Percentiles rank a stretch among this genome's conserved stretches.
These are phyloP conservation scores for Candolleomyces aberdarensis DNA, from an alignment of 768 basidiomycete genomes.

Conservation along the genomic window DNA sequence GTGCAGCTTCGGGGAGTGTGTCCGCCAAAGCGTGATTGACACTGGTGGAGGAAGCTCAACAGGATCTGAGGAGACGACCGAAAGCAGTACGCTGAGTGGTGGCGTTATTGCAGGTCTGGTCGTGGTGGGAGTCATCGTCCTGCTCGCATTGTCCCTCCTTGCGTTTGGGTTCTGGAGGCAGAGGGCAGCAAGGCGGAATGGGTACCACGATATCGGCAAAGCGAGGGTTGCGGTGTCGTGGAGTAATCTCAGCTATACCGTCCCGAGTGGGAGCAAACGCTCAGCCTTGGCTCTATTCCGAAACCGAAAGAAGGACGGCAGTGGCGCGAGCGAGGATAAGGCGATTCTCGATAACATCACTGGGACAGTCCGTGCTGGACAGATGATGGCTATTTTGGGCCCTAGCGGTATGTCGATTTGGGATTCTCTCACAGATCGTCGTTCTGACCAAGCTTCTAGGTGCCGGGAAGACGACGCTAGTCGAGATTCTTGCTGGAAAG, in stretches of 20 bases:
- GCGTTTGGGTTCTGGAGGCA: constrained; percentile 60
- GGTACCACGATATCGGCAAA: constrained; percentile 33
- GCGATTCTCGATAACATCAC: constrained; percentile 66
- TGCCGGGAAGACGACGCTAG: constrained; percentile 88
- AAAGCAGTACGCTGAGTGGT: constrained; percentile 50
- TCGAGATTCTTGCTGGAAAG: constrained; percentile 87
- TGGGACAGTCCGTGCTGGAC: constrained; percentile 72
- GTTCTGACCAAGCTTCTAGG: constrained; percentile 32
- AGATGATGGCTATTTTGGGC: constrained; percentile 89
- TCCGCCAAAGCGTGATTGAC: constrained; percentile 77
- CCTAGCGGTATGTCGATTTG: constrained; percentile 65
- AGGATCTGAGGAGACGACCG: constrained; percentile 19
- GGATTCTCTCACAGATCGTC: not conserved
- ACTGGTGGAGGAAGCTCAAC: constrained; percentile 36
- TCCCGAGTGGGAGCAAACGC: constrained; percentile 27
- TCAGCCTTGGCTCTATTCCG: constrained; percentile 14
- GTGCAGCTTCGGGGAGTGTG: constrained; percentile 88
- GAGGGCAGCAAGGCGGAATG: constrained; percentile 52
- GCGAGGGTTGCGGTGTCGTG: constrained; percentile 67
- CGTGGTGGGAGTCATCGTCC: constrained; percentile 68
- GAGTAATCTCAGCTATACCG: constrained; percentile 64
- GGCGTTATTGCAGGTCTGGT: constrained; percentile 92
- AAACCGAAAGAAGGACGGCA: too few species aligned
- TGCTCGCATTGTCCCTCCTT: constrained; percentile 56
- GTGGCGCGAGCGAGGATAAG: constrained; percentile 29